Percentiles rank a stretch among this genome's conserved stretches.
phyloP scores from a whole-genome alignment of 805 yeast genomes.

The Candida quercuum region DNA sequence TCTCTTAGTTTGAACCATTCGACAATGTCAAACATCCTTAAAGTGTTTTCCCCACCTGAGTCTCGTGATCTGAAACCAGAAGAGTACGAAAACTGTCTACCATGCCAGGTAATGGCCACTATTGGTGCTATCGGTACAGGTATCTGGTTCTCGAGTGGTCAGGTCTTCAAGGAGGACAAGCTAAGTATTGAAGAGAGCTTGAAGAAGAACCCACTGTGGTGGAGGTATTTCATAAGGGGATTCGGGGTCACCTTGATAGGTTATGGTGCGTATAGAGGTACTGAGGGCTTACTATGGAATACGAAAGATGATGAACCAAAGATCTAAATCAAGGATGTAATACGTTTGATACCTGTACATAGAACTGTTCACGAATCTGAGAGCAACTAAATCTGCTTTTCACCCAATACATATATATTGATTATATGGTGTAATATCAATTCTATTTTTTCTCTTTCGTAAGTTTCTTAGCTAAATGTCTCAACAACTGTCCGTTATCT shows the following conservation, averaged over 20 bases:
- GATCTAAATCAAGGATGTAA: background rate
- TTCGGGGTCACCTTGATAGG: constrained; percentile 50
- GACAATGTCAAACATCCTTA: constrained; percentile 21
- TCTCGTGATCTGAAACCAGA: constrained; percentile 30
- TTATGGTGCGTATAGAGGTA: constrained; percentile 58
- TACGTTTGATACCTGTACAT: too few species aligned
- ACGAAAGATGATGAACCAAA: constrained; percentile 25
- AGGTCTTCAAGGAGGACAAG: constrained; percentile 43
- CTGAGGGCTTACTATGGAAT: constrained; percentile 57
- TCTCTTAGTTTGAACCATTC: too few species aligned
- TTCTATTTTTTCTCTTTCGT: constrained; percentile 24
- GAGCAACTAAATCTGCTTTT: too few species aligned
- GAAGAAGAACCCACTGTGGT: constrained; percentile 49
- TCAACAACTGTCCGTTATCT: constrained; percentile 29
- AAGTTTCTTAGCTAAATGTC: constrained; percentile 36
- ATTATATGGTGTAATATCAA: background rate
- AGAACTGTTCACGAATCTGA: too few species aligned
- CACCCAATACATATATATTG: too few species aligned
- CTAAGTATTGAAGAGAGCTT: constrained; percentile 27
- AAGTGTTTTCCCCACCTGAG: constrained; percentile 22
- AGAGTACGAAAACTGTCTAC: constrained; percentile 49
- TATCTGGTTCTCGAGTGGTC: constrained; percentile 51
- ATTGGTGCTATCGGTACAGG: constrained; percentile 57
- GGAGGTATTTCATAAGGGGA: constrained; percentile 49
- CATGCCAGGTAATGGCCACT: constrained; percentile 66